phyloP scores from a whole-genome alignment of 169 alveolate species.

The Plasmodium malariae region DNA sequence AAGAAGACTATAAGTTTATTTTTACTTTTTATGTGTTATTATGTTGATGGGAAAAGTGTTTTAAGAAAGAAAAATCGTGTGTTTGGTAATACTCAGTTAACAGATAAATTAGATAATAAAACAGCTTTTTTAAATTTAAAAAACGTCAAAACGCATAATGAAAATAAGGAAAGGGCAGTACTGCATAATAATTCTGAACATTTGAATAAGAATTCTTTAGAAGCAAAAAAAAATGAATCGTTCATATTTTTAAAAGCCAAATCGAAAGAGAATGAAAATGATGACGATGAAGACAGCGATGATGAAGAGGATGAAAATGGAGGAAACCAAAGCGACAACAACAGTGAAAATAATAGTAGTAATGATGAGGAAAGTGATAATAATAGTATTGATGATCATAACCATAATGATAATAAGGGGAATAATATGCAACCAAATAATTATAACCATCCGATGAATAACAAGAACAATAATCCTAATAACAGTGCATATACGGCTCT shows the following conservation, averaged over 20 bases:
- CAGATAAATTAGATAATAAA: neutral
- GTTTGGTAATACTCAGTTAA: neutral
- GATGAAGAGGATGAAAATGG: slow-evolving; percentile 21
- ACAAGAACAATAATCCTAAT: neutral
- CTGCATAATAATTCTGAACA: neutral
- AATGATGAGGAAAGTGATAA: neutral
- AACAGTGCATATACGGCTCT: slow-evolving; percentile 16
- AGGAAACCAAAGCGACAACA: neutral
- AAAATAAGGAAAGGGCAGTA: neutral
- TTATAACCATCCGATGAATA: neutral
- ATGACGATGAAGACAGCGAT: slow-evolving; percentile 36
- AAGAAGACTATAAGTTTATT: slow-evolving; percentile 3
- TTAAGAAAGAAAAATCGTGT: slow-evolving; percentile 3
- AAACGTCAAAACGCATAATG: neutral
- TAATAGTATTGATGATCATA: neutral
- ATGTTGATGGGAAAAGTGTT: slow-evolving; percentile 6
- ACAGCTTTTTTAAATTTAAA: neutral
- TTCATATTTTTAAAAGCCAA: slow-evolving; percentile 33
- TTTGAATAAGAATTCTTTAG: neutral
- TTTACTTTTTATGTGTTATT: slow-evolving; percentile 3
- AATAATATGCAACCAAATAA: neutral
- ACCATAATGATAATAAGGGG: neutral
- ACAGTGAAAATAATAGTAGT: neutral
- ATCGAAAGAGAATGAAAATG: slow-evolving; percentile 6
- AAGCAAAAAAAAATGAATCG: slow-evolving; percentile 25